A percentile compares a stretch with the other conserved stretches of the same genome.
These are phyloP conservation scores for Pestalotiopsis sp. DNA, from an alignment of 2,329 filamentous ascomycete species.

Conservation along the genomic window DNA sequence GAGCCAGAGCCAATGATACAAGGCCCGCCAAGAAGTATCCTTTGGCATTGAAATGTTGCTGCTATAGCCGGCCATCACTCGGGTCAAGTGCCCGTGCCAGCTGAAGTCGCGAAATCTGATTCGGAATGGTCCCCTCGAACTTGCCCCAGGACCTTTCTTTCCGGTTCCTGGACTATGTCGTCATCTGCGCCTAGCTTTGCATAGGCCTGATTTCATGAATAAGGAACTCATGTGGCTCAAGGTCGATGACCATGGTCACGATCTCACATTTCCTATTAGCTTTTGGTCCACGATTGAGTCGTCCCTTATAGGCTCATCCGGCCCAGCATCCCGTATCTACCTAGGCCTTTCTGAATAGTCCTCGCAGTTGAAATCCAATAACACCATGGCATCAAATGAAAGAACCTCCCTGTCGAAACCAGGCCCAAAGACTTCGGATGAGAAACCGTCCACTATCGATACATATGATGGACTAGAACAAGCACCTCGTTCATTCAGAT, in stretches of 20 bases:
- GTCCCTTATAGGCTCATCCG: too few relatives aligned
- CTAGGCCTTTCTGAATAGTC: neutral
- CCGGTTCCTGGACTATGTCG: conserved; percentile 3
- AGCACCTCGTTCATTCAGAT: neutral
- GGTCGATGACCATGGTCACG: neutral
- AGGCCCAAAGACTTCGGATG: neutral
- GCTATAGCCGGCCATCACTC: too few relatives aligned
- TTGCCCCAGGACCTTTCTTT: neutral
- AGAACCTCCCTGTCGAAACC: neutral
- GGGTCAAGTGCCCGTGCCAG: too few relatives aligned
- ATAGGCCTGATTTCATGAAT: neutral
- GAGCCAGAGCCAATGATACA: too few relatives aligned
- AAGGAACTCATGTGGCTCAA: neutral
- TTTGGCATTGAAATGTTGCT: too few relatives aligned
- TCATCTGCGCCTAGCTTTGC: neutral
- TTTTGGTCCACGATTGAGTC: neutral
- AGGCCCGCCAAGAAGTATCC: too few relatives aligned
- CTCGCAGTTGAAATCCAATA: neutral
- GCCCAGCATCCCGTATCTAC: too few relatives aligned
- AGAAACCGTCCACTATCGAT: neutral
- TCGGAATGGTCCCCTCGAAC: too few relatives aligned
- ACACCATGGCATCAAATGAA: neutral
- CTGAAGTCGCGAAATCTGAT: too few relatives aligned
- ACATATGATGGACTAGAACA: neutral
- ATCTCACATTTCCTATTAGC: neutral